phyloP scores from a whole-genome alignment of 352 stramenopile species.

The Phytopythium mirpurense region DNA sequence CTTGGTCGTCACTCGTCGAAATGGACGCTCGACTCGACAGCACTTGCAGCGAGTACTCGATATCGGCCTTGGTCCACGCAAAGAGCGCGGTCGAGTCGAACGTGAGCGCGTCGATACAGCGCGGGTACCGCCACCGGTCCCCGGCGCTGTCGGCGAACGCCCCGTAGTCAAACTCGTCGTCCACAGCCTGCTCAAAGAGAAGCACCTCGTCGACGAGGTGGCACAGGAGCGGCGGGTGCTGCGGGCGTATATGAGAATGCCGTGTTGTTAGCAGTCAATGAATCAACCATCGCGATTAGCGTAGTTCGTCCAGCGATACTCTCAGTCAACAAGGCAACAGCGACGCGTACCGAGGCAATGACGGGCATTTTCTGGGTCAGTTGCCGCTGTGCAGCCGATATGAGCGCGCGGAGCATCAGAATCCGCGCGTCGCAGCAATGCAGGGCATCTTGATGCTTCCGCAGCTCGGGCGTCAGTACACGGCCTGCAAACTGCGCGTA shows the following conservation, averaged over 20 bases:
- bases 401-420: constrained; percentile 47
- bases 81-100: constrained; percentile 43
- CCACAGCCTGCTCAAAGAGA: constrained; percentile 60
- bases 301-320: too few relatives aligned
- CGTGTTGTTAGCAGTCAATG: too few relatives aligned
- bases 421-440: constrained; percentile 57
- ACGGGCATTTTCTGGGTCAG: constrained; percentile 38
- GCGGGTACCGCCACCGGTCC: constrained; percentile 36
- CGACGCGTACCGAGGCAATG: constrained; percentile 32
- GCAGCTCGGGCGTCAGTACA: constrained; percentile 40
- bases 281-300: too few relatives aligned
- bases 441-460: constrained; percentile 33
- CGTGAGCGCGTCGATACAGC: constrained; percentile 62
- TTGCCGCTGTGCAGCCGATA: constrained; percentile 39
- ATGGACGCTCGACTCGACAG: constrained; percentile 17
- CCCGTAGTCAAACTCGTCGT: constrained; percentile 60
- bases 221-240: constrained; percentile 50
- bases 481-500: constrained; percentile 38
- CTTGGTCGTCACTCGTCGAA: background rate
- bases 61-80: constrained; percentile 57
- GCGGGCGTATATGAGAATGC: constrained; percentile 3
- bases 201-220: constrained; percentile 72
- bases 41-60: constrained; percentile 42
- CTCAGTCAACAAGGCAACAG: too few relatives aligned
- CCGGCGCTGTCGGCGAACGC: constrained; percentile 30